Evolutionary conservation across 495 filamentous ascomycete genomes (phyloP).

Genomic region (Xylaria bambusicola): DNA sequence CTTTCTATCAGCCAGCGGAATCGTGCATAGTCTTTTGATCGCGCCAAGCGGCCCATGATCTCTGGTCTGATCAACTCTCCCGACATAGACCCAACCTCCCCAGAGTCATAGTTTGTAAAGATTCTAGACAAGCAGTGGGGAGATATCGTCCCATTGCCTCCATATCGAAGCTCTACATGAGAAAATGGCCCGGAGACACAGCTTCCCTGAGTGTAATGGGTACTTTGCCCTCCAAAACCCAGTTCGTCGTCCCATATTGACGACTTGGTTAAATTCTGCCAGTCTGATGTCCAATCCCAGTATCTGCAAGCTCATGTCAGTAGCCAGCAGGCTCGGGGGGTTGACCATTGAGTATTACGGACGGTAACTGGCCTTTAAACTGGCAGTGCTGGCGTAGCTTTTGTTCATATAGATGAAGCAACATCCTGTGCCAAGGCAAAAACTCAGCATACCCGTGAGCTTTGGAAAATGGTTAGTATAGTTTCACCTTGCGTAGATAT

Average conservation of each 20-base stretch:
- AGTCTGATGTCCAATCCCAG: neutral
- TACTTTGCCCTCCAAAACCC: neutral
- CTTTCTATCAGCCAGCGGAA: neutral
- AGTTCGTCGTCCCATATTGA: neutral
- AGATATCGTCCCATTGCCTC: neutral
- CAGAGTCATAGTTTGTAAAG: neutral
- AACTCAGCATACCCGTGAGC: neutral
- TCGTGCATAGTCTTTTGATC: neutral
- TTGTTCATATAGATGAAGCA: neutral
- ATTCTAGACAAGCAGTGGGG: neutral
- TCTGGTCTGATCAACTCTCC: neutral
- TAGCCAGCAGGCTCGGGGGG: neutral
- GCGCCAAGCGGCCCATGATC: neutral
- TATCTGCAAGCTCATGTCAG: neutral
- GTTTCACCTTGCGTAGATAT: neutral
- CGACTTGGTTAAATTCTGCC: neutral
- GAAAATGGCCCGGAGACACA: neutral
- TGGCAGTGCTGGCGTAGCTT: neutral
- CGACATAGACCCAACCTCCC: neutral
- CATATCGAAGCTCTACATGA: neutral
- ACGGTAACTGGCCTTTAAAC: neutral
- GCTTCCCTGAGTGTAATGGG: neutral
- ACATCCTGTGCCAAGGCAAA: neutral
- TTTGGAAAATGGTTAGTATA: neutral
- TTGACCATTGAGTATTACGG: neutral